phyloP scores from a whole-genome alignment of 345 rosid genomes.

The Syzygium aqueum region DNA sequence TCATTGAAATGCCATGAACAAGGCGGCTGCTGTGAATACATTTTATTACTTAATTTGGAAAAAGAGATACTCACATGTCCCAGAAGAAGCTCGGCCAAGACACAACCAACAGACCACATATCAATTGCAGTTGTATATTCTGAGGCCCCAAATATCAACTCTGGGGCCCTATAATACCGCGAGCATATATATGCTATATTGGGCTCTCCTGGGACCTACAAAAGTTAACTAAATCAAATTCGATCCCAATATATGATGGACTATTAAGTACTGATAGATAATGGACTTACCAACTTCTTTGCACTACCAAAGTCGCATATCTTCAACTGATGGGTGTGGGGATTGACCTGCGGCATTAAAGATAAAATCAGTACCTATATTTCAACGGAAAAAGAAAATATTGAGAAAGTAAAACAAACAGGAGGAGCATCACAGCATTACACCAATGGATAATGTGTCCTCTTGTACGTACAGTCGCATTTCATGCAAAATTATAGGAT shows the following conservation, averaged over 20 bases:
- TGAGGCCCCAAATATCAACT: conserved; percentile 97
- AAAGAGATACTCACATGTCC: conserved; percentile 49
- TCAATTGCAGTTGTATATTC: conserved; percentile 94
- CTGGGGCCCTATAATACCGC: conserved; percentile 96
- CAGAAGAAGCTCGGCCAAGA: conserved; percentile 90
- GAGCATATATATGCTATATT: conserved; percentile 97
- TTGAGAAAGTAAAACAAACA: neutral
- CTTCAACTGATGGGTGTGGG: conserved; percentile 79
- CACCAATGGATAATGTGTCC: neutral
- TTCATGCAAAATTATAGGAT: neutral
- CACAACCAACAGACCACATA: conserved; percentile 98
- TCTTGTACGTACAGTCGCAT: neutral
- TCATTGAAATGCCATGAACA: neutral
- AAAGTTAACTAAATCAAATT: conserved; percentile 5
- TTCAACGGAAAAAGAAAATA: neutral
- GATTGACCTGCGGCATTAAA: conserved; percentile 62
- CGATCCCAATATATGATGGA: neutral
- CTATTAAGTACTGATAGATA: neutral
- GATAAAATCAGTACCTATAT: neutral
- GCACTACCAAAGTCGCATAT: conserved; percentile 99
- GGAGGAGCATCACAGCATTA: neutral
- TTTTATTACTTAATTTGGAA: neutral
- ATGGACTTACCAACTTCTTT: conserved; percentile 81
- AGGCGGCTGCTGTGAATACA: neutral
- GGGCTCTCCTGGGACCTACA: conserved; percentile 93